Conservation (phyloP, 2,329 filamentous ascomycete genomes). For the Ophiostoma triangulosporum region DNA sequence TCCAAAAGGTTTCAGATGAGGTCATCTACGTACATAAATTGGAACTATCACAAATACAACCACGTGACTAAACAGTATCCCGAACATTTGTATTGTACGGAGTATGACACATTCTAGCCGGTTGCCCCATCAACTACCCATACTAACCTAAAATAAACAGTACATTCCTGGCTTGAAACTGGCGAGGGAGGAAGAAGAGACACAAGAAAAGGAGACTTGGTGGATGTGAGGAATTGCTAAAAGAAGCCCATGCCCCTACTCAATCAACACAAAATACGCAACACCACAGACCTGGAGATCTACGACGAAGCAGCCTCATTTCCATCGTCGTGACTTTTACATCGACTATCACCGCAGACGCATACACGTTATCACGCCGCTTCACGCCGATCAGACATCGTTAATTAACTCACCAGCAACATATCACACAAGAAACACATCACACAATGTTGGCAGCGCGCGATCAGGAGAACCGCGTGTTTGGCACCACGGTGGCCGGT, state of each 20-base stretch:
- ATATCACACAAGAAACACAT: not conserved
- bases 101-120: not conserved
- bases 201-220: not conserved
- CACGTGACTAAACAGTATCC: no score
- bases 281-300: not conserved
- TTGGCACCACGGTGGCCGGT: slow-evolving; percentile 57
- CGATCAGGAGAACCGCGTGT: slow-evolving; percentile 80
- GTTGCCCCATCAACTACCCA: slow-evolving; percentile 13
- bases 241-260: not conserved
- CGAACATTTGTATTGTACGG: no score
- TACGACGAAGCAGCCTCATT: no score
- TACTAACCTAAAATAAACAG: slow-evolving; percentile 8
- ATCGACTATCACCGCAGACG: not conserved
- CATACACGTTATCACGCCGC: not conserved
- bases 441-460: slow-evolving; percentile 57
- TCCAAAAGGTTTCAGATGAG: no score
- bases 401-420: not conserved
- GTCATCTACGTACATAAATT: no score
- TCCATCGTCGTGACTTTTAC: not conserved
- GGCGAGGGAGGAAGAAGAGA: slow-evolving; percentile 3
- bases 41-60: no score
- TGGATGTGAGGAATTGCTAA: not conserved
- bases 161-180: not conserved
- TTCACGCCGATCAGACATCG: not conserved
- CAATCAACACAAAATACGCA: not conserved